phyloP scores from a whole-genome alignment of 257 asterid species.

The Solanum pennellii region DNA sequence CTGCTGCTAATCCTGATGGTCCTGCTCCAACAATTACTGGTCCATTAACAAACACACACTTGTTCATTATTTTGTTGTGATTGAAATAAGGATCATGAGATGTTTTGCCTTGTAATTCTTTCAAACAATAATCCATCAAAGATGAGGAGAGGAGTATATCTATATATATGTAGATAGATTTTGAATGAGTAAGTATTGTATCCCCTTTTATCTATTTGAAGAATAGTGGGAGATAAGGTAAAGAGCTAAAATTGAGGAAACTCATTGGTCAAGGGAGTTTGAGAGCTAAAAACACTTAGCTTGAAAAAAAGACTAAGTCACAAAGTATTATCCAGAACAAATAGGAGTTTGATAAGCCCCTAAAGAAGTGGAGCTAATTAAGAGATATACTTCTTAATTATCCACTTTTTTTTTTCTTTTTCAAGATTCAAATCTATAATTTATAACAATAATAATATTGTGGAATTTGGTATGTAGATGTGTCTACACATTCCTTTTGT shows the following conservation, averaged over 20 bases:
- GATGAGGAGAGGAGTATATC: no score
- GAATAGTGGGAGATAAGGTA: not conserved
- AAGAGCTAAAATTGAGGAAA: slow-evolving; percentile 11
- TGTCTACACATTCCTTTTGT: slow-evolving; percentile 6
- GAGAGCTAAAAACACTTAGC: not conserved
- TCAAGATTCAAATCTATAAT: slow-evolving; percentile 1
- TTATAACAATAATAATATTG: no score
- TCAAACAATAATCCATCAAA: slow-evolving; percentile 18
- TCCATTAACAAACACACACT: slow-evolving; percentile 31
- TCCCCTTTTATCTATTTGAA: not conserved
- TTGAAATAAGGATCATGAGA: slow-evolving; percentile 38
- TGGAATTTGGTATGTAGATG: not conserved
- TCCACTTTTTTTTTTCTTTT: slow-evolving; percentile 12
- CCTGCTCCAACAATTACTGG: slow-evolving; percentile 84
- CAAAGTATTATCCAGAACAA: not conserved
- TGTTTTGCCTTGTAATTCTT: slow-evolving; percentile 50
- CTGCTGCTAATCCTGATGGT: slow-evolving; percentile 74
- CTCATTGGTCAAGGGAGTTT: slow-evolving; percentile 7
- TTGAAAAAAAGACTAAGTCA: slow-evolving; percentile 1
- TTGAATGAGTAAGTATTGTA: no score
- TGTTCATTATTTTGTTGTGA: not conserved
- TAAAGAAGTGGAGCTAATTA: slow-evolving; percentile 10
- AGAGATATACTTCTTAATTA: slow-evolving; percentile 34
- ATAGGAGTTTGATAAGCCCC: slow-evolving; percentile 5
- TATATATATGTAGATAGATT: no score